These are phyloP conservation scores for Penstemon eatonii DNA, from an alignment of 257 asterid species.

Conservation along the genomic window DNA sequence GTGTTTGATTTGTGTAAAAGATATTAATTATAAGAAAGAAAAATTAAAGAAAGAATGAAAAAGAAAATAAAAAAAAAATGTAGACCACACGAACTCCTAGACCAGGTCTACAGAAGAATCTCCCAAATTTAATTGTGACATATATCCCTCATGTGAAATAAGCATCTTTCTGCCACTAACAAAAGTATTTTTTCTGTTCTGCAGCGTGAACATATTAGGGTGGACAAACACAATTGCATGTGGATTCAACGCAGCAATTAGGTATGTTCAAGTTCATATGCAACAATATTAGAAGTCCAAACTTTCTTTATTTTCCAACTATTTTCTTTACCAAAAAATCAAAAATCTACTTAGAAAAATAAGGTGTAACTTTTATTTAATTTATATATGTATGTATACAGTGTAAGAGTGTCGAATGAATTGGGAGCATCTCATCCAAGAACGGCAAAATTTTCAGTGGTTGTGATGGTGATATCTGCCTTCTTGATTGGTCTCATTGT, in stretches of 20 bases:
- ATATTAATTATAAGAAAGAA: too few relatives aligned
- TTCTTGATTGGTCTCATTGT: conserved; percentile 32
- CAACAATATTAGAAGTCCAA: background rate
- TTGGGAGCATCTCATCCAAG: conserved; percentile 48
- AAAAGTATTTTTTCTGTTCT: background rate
- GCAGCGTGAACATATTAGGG: conserved; percentile 23
- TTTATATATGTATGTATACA: background rate
- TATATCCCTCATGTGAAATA: too few relatives aligned
- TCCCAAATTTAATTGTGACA: too few relatives aligned
- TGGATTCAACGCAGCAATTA: conserved; percentile 30
- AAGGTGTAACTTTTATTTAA: too few relatives aligned
- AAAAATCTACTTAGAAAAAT: too few relatives aligned
- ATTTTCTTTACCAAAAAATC: background rate
- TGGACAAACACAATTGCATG: conserved; percentile 25
- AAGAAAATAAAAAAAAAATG: too few relatives aligned
- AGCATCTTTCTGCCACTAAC: too few relatives aligned
- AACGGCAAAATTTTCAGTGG: conserved; percentile 40
- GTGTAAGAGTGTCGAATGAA: conserved; percentile 48
- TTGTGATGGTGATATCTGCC: conserved; percentile 35
- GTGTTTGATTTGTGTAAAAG: too few relatives aligned
- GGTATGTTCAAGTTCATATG: background rate
- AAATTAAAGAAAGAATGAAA: too few relatives aligned
- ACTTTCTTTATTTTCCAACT: background rate
- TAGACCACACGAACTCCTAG: too few relatives aligned
- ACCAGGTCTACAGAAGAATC: too few relatives aligned